phyloP scores from a whole-genome alignment of 2,329 filamentous ascomycete species.

The Cytospora piceae region DNA sequence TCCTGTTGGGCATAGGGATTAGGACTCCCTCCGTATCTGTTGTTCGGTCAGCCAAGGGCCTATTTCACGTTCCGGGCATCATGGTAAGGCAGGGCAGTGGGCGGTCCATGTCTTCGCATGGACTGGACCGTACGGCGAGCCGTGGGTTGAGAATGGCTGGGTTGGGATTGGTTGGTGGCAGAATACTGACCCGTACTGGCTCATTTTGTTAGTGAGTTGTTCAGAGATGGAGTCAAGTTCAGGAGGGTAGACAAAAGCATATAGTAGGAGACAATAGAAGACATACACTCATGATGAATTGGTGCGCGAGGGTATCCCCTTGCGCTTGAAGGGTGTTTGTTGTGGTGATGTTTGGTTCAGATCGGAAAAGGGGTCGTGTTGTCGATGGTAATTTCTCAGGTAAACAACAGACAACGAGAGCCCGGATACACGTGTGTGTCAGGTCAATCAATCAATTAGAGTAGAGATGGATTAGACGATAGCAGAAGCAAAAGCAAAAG shows the following conservation, averaged over 20 bases:
- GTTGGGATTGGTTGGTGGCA: conserved; percentile 16
- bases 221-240: not conserved
- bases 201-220: conserved; percentile 43
- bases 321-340: not conserved
- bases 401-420: not conserved
- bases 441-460: not conserved
- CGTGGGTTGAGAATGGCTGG: not conserved
- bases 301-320: conserved; percentile 21
- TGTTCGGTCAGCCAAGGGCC: conserved; percentile 38
- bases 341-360: not conserved
- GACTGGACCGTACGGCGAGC: not conserved
- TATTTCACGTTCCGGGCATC: not conserved
- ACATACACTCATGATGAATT: conserved; percentile 55
- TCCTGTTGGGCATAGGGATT: conserved; percentile 64
- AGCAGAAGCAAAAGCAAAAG: not conserved
- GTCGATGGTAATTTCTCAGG: not conserved
- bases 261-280: conserved; percentile 37
- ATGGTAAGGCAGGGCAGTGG: not conserved
- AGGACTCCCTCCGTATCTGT: conserved; percentile 57
- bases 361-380: conserved; percentile 5
- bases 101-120: not conserved
- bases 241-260: not conserved
- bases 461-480: not conserved
- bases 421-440: not conserved
- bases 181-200: conserved; percentile 59